A percentile compares a stretch with the other conserved stretches of the same genome.
Conservation (phyloP, 768 basidiomycete species). For the Crepidotus variabilis region DNA sequence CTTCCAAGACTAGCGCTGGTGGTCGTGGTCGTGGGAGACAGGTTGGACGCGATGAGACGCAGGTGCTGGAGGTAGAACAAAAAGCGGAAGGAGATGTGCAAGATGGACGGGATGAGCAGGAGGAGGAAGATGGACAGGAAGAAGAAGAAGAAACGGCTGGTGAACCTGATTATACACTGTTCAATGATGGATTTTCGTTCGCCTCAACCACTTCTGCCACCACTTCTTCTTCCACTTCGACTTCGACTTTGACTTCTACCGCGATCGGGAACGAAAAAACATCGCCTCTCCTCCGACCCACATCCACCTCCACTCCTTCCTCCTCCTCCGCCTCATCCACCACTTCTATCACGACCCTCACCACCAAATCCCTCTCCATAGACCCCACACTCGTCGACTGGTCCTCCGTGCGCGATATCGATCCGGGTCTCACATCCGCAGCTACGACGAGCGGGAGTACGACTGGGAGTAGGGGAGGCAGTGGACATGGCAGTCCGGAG, state of each 20-base stretch:
- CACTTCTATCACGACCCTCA: neutral
- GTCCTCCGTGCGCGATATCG: neutral
- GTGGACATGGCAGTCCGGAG: neutral
- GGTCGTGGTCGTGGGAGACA: no score
- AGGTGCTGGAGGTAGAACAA: no score
- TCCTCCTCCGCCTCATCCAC: no score
- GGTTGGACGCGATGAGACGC: no score
- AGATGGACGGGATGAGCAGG: no score
- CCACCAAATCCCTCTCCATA: neutral
- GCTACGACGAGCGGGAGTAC: neutral
- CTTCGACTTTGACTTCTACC: neutral
- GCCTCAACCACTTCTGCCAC: neutral
- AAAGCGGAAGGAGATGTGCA: no score
- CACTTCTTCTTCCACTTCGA: neutral
- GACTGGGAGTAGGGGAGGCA: neutral
- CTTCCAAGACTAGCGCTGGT: no score
- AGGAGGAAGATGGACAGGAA: no score
- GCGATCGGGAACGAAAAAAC: no score
- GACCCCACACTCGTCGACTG: neutral
- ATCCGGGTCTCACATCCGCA: neutral
- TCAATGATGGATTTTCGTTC: conserved; percentile 5
- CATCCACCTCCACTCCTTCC: neutral
- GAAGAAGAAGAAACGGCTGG: conserved; percentile 2
- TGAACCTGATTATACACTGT: conserved; percentile 6
- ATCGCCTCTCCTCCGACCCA: no score